A percentile compares a stretch with the other conserved stretches of the same genome.
Conservation (phyloP, 2,329 filamentous ascomycete genomes). For the Fusarium miscanthi region DNA sequence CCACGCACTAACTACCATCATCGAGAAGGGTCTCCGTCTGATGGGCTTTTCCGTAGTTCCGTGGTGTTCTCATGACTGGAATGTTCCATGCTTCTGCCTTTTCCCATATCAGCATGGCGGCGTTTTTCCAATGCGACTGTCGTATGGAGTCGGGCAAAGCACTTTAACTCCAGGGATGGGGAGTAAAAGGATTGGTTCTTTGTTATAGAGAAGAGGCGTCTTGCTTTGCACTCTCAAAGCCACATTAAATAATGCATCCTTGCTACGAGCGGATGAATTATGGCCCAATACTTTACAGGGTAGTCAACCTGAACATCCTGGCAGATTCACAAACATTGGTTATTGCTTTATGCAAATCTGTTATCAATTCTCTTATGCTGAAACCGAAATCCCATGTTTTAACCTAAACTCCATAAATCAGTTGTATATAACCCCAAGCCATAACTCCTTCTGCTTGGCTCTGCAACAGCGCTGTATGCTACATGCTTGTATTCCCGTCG, state of each 20-base stretch:
- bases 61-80: slow-evolving; percentile 35
- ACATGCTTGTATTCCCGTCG: slow-evolving; percentile 4
- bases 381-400: slow-evolving; percentile 35
- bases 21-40: slow-evolving; percentile 13
- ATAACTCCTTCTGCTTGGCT: slow-evolving; percentile 34
- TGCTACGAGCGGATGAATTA: background rate
- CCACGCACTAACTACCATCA: background rate
- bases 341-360: background rate
- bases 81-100: slow-evolving; percentile 28
- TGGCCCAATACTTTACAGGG: background rate
- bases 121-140: slow-evolving; percentile 4
- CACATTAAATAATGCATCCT: background rate
- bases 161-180: slow-evolving; percentile 3
- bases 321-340: background rate
- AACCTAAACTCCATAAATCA: slow-evolving; percentile 40
- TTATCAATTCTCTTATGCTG: slow-evolving; percentile 7
- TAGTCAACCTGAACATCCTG: background rate
- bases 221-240: background rate
- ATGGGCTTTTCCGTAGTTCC: slow-evolving; percentile 21
- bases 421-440: slow-evolving; percentile 28
- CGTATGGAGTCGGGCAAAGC: background rate
- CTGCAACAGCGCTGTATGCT: slow-evolving; percentile 16
- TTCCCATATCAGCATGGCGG: slow-evolving; percentile 1
- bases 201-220: background rate
- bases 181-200: background rate